Evolutionary conservation across 257 asterid genomes (phyloP).

Genomic region (Solanum piurae): DNA sequence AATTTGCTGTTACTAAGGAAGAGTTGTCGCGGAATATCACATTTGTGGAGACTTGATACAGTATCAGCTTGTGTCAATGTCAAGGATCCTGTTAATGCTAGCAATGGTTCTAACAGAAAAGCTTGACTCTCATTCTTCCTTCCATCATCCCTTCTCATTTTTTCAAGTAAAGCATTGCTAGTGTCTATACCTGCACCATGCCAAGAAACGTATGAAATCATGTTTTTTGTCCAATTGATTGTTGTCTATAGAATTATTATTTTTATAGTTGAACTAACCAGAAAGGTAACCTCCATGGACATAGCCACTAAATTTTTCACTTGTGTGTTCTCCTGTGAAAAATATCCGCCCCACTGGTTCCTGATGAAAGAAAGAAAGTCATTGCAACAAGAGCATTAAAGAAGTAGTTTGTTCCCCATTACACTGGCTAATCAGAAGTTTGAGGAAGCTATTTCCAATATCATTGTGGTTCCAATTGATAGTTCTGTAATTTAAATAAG

Average conservation of each 20-base stretch:
- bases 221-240: background rate
- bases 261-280: constrained; percentile 22
- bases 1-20: constrained; percentile 27
- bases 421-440: background rate
- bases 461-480: background rate
- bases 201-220: background rate
- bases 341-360: constrained; percentile 78
- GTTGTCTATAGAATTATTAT: background rate
- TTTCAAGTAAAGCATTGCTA: constrained; percentile 48
- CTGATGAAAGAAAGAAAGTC: constrained; percentile 20
- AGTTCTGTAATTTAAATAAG: background rate
- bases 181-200: constrained; percentile 60
- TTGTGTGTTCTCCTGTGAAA: constrained; percentile 93
- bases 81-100: constrained; percentile 43
- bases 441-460: background rate
- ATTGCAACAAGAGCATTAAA: background rate
- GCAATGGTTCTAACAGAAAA: constrained; percentile 43
- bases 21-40: constrained; percentile 44
- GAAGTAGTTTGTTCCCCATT: background rate
- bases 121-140: constrained; percentile 42
- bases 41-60: constrained; percentile 44
- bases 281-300: constrained; percentile 95
- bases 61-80: constrained; percentile 49
- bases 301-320: constrained; percentile 72
- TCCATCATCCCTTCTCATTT: constrained; percentile 44